These are phyloP conservation scores for Alternaria triticina DNA, from an alignment of 2,329 filamentous ascomycete genomes.

Conservation along the genomic window DNA sequence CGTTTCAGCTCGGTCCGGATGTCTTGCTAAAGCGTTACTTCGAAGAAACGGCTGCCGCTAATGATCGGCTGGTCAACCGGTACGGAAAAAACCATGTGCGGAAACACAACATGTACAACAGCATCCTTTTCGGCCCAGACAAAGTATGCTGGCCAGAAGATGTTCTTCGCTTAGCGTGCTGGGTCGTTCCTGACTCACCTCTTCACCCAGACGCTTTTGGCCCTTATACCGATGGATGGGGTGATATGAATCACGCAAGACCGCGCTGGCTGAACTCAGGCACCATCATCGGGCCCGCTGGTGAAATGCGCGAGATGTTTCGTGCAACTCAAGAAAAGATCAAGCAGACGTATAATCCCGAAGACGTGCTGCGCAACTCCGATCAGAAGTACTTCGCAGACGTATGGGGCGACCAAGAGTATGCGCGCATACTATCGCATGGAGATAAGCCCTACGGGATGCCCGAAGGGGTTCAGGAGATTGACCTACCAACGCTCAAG, in stretches of 20 bases:
- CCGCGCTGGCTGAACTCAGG: slow-evolving; percentile 3
- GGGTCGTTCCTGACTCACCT: background rate
- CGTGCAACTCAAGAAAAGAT: background rate
- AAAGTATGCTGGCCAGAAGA: slow-evolving; percentile 1
- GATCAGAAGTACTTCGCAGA: slow-evolving; percentile 4
- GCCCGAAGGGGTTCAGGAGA: background rate
- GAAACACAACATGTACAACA: slow-evolving; percentile 3
- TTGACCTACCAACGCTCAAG: background rate
- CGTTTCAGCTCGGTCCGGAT: slow-evolving; percentile 1
- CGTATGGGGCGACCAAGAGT: slow-evolving; percentile 2
- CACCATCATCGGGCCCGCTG: background rate
- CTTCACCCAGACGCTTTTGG: slow-evolving; percentile 1
- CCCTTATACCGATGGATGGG: background rate
- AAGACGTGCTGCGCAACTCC: slow-evolving; percentile 2
- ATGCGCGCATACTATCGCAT: background rate
- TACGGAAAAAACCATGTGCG: background rate
- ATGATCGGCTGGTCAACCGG: background rate
- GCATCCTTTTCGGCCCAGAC: slow-evolving; percentile 1
- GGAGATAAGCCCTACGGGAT: background rate
- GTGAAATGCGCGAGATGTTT: background rate
- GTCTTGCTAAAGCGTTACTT: slow-evolving; percentile 2
- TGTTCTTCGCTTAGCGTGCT: background rate
- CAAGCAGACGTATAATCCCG: background rate
- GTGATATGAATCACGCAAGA: slow-evolving; percentile 1
- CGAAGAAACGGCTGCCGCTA: background rate